phyloP scores from a whole-genome alignment of 2,329 filamentous ascomycete genomes.

The Aspergillus awamori region DNA sequence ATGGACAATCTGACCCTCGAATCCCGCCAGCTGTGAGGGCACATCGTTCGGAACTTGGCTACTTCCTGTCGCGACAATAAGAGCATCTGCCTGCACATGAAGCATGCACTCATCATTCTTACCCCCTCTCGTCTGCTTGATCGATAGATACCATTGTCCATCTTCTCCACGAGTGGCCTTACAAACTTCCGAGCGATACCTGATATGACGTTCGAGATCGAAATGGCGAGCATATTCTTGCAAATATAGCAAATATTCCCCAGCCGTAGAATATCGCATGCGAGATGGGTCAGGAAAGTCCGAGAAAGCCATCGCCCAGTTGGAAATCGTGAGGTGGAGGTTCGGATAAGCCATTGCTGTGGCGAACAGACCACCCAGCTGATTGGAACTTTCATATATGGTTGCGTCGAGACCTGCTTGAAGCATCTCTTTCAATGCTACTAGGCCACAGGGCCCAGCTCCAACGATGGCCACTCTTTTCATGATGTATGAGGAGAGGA shows the following conservation, averaged over 20 bases:
- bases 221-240: neutral
- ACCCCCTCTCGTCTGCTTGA: neutral
- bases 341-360: neutral
- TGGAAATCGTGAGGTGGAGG: neutral
- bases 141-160: neutral
- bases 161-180: neutral
- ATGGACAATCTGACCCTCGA: too few species aligned
- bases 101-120: neutral
- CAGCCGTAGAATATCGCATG: neutral
- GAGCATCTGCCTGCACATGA: too few species aligned
- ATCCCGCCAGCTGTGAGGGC: too few species aligned
- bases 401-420: neutral
- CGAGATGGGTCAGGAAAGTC: neutral
- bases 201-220: neutral
- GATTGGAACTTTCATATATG: neutral
- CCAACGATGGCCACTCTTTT: neutral
- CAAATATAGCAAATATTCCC: neutral
- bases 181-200: neutral
- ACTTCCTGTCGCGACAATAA: too few species aligned
- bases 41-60: too few species aligned
- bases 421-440: neutral
- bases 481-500: neutral
- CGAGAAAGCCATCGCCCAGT: neutral
- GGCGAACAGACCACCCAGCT: neutral
- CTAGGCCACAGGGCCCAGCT: neutral